phyloP scores from a whole-genome alignment of 352 stramenopile genomes.

The Hyaloperonospora arabidopsidis region DNA sequence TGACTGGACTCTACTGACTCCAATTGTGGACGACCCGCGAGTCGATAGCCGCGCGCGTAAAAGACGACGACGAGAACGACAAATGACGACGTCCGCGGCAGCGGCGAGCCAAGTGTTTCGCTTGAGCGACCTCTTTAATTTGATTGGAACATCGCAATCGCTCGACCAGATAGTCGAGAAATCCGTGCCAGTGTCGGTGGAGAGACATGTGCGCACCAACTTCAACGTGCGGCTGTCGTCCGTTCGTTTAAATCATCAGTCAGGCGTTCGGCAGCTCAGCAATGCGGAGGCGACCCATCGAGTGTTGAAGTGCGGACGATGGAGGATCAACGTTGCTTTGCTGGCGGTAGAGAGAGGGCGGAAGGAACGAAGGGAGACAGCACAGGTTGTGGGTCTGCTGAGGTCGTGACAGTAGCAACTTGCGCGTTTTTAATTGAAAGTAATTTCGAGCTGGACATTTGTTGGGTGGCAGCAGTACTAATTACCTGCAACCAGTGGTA shows the following conservation, averaged over 20 bases:
- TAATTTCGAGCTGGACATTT: too few relatives aligned
- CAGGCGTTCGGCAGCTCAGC: background rate
- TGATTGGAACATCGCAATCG: too few relatives aligned
- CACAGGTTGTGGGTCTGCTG: background rate
- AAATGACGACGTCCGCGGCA: too few relatives aligned
- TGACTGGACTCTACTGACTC: conserved; percentile 1
- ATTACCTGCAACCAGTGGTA: too few relatives aligned
- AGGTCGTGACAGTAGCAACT: background rate
- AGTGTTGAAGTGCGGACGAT: background rate
- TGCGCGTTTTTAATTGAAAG: too few relatives aligned
- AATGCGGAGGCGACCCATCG: background rate
- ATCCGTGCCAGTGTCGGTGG: conserved; percentile 6
- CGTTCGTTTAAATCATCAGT: conserved; percentile 3
- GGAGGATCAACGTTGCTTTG: background rate
- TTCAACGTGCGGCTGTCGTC: conserved; percentile 19
- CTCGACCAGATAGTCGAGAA: background rate
- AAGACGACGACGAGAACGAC: too few relatives aligned
- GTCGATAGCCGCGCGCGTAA: background rate
- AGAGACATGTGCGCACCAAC: conserved; percentile 14
- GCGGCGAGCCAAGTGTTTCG: too few relatives aligned
- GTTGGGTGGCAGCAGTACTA: too few relatives aligned
- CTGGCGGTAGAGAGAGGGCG: background rate
- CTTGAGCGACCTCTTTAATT: too few relatives aligned
- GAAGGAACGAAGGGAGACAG: conserved; percentile 1
- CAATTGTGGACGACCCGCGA: background rate